These are phyloP conservation scores for Cucumis sativus DNA, from an alignment of 306 rosid species.

Conservation along the genomic window Cucumber_9930_V3 NC_026660.2:15386001-15386500, in stretches of 20 bases:
- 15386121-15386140: conserved; percentile 51
- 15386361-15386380: no score
- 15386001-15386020: conserved; percentile 34
- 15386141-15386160: conserved; percentile 46
- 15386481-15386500: no score
- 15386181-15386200: conserved; percentile 66
- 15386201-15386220: not conserved
- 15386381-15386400: no score
- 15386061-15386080: not conserved
- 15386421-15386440: no score
- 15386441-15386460: no score
- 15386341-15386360: no score
- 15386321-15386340: no score
- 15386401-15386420: no score
- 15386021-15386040: not conserved
- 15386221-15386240: not conserved
- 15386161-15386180: conserved; percentile 99
- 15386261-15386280: no score
- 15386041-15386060: not conserved
- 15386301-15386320: not conserved
- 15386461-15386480: no score
- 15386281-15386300: not conserved
- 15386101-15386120: conserved; percentile 92
- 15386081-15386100: conserved; percentile 31
- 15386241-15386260: no score